Evolutionary conservation across 192 early-diverging fungal genomes (phyloP).

Genomic region (Coemansia sp.): DNA sequence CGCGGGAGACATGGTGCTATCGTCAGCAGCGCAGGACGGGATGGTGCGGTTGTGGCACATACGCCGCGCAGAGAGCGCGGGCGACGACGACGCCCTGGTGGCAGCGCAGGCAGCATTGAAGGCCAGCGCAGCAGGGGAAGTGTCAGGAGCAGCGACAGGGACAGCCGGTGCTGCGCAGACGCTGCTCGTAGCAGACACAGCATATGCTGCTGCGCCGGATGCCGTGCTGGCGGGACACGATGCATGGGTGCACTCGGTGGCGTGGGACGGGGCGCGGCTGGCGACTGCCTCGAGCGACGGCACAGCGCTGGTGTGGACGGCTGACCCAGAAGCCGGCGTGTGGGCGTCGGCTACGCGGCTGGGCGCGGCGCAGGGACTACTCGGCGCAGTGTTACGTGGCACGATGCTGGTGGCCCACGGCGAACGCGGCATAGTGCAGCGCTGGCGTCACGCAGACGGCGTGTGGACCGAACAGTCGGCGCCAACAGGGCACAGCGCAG

Average conservation of each 20-base stretch:
- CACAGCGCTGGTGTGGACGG: conserved; percentile 87
- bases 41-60: conserved; percentile 86
- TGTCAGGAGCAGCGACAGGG: conserved; percentile 11
- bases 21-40: conserved; percentile 87
- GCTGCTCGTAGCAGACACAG: conserved; percentile 23
- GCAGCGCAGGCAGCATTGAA: not conserved
- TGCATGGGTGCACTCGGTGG: conserved; percentile 87
- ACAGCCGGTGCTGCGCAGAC: conserved; percentile 16
- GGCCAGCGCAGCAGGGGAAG: conserved; percentile 12
- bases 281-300: conserved; percentile 90
- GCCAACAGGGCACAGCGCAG: conserved; percentile 77
- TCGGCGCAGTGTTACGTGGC: conserved; percentile 73
- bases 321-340: conserved; percentile 72
- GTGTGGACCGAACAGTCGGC: conserved; percentile 71
- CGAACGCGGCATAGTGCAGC: conserved; percentile 80
- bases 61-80: not conserved
- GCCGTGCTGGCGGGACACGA: conserved; percentile 94
- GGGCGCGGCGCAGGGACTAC: conserved; percentile 84
- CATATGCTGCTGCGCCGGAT: conserved; percentile 72
- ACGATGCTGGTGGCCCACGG: conserved; percentile 71
- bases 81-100: conserved; percentile 1
- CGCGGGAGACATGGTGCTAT: conserved; percentile 81
- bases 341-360: conserved; percentile 85
- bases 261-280: conserved; percentile 69
- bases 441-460: conserved; percentile 59